Evolutionary conservation across 306 rosid genomes (phyloP).

Genomic region (Ochetophila trinervis): DNA sequence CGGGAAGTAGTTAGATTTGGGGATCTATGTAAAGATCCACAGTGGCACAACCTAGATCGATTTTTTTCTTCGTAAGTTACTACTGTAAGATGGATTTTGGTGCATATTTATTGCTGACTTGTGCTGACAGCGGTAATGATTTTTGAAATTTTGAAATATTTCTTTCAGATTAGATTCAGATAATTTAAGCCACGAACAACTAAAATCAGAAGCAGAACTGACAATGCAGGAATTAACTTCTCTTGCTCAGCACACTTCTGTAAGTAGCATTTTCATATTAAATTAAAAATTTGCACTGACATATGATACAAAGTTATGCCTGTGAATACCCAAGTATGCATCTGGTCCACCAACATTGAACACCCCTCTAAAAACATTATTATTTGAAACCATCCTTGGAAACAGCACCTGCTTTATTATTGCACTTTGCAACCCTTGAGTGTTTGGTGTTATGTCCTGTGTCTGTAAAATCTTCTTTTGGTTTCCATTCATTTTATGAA

Average conservation of each 20-base stretch:
- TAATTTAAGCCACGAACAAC: constrained; percentile 36
- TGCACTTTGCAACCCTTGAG: too few relatives aligned
- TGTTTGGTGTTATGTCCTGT: not conserved
- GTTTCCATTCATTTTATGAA: not conserved
- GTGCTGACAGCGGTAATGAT: constrained; percentile 21
- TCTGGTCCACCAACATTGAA: too few relatives aligned
- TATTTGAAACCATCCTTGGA: too few relatives aligned
- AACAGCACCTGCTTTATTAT: too few relatives aligned
- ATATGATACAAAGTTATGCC: not conserved
- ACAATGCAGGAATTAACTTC: constrained; percentile 63
- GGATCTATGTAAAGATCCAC: constrained; percentile 82
- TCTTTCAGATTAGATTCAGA: constrained; percentile 69
- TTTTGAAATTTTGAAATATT: constrained; percentile 21
- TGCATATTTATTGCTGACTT: constrained; percentile 1
- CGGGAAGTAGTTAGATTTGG: constrained; percentile 89
- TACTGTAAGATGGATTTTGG: constrained; percentile 14
- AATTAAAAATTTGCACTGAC: constrained; percentile 5
- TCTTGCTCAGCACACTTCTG: constrained; percentile 71
- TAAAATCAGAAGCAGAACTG: constrained; percentile 53
- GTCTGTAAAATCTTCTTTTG: not conserved
- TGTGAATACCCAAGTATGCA: too few relatives aligned
- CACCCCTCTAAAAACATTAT: too few relatives aligned
- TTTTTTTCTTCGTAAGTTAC: constrained; percentile 58
- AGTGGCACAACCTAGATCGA: constrained; percentile 79
- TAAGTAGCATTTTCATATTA: constrained; percentile 37